phyloP scores from a whole-genome alignment of 73 alveolate genomes.

The Paramecium biaurelia region DNA sequence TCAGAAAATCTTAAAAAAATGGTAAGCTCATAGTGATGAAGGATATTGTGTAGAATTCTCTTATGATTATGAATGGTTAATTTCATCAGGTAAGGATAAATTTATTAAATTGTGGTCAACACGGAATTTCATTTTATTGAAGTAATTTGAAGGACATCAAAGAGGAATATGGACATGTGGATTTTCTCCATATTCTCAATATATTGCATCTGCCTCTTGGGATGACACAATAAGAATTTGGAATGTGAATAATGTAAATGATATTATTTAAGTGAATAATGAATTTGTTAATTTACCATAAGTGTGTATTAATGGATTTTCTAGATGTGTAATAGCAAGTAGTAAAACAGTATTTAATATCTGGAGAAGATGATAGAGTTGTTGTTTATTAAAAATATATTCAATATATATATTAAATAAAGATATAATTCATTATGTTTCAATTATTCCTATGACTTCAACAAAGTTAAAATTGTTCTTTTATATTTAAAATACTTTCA shows the following conservation, averaged over 20 bases:
- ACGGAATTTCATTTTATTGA: not conserved
- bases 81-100: slow-evolving; percentile 1
- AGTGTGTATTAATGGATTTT: not conserved
- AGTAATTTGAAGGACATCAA: slow-evolving; percentile 6
- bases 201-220: slow-evolving; percentile 15
- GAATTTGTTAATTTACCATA: not conserved
- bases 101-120: not conserved
- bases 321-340: not conserved
- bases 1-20: not conserved
- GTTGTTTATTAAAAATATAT: not conserved
- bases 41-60: slow-evolving; percentile 14
- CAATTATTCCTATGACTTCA: slow-evolving; percentile 13
- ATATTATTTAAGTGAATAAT: not conserved
- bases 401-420: not conserved
- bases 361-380: not conserved
- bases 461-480: not conserved
- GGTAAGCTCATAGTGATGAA: not conserved
- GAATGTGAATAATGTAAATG: not conserved
- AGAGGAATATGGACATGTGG: slow-evolving; percentile 22
- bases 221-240: slow-evolving; percentile 41
- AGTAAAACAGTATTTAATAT: not conserved
- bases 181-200: slow-evolving; percentile 5
- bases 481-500: not conserved
- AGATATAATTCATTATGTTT: not conserved
- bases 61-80: not conserved